Evolutionary conservation across 2,329 filamentous ascomycete genomes (phyloP).

Genomic region (Botrytis paeoniae): DNA sequence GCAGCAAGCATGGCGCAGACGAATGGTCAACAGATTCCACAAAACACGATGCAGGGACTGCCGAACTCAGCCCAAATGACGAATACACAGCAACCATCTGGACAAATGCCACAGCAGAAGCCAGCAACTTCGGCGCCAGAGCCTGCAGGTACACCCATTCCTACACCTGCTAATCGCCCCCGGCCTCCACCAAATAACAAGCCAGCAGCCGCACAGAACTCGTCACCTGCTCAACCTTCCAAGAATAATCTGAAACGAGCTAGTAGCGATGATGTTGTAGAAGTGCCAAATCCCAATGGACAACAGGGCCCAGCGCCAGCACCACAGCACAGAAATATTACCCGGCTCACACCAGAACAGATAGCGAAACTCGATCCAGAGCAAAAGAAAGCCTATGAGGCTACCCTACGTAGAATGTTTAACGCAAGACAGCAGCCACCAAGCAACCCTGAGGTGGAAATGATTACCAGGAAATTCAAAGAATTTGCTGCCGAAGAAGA

Average conservation of each 20-base stretch:
- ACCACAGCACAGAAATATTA: slow-evolving; percentile 36
- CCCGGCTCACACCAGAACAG: slow-evolving; percentile 35
- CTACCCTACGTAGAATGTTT: slow-evolving; percentile 18
- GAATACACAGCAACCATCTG: slow-evolving; percentile 11
- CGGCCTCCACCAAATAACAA: slow-evolving; percentile 25
- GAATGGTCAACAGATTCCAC: slow-evolving; percentile 21
- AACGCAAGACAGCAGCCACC: background rate
- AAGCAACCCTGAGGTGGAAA: background rate
- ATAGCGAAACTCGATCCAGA: slow-evolving; percentile 35
- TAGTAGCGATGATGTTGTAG: slow-evolving; percentile 45
- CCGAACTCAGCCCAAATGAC: slow-evolving; percentile 6
- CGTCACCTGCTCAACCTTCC: slow-evolving; percentile 35
- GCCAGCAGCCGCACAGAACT: slow-evolving; percentile 28
- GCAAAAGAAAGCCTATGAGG: slow-evolving; percentile 35
- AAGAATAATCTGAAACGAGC: slow-evolving; percentile 44
- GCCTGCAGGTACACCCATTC: slow-evolving; percentile 16
- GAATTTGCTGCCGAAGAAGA: slow-evolving; percentile 28
- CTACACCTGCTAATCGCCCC: slow-evolving; percentile 23
- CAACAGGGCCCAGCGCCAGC: slow-evolving; percentile 25
- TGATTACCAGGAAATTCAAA: slow-evolving; percentile 23
- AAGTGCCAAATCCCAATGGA: slow-evolving; percentile 41
- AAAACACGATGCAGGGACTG: slow-evolving; percentile 14
- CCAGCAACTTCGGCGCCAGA: slow-evolving; percentile 21
- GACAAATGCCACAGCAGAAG: slow-evolving; percentile 25
- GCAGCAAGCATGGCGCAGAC: slow-evolving; percentile 19